Evolutionary conservation across 768 basidiomycete species (phyloP).

Genomic region (Lanmaoa pseudosensibilis): DNA sequence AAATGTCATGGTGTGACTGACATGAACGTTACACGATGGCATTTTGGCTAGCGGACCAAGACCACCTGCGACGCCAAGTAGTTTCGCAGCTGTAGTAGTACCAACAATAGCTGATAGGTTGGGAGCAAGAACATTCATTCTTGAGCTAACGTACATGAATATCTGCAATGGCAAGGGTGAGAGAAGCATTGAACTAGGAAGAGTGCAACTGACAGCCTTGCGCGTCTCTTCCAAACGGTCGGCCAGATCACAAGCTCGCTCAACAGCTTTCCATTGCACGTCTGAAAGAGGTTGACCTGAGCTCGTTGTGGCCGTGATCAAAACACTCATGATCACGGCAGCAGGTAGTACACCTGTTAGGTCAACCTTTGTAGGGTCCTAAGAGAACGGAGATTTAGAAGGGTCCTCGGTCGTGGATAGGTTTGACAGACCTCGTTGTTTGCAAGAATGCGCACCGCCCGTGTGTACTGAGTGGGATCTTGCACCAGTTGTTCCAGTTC

Average conservation of each 20-base stretch:
- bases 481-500: slow-evolving; percentile 94
- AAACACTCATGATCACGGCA: slow-evolving; percentile 93
- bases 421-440: slow-evolving; percentile 65
- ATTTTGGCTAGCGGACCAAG: slow-evolving; percentile 88
- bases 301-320: slow-evolving; percentile 92
- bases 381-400: slow-evolving; percentile 5
- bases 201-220: slow-evolving; percentile 59
- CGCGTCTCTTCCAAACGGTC: slow-evolving; percentile 86
- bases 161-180: slow-evolving; percentile 53
- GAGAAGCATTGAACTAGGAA: neutral
- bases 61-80: slow-evolving; percentile 96
- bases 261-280: slow-evolving; percentile 75
- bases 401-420: neutral
- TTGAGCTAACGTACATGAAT: slow-evolving; percentile 98
- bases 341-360: slow-evolving; percentile 78
- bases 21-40: slow-evolving; percentile 94
- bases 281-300: slow-evolving; percentile 71
- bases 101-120: slow-evolving; percentile 99
- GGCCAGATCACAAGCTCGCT: slow-evolving; percentile 85
- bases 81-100: slow-evolving; percentile 96
- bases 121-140: slow-evolving; percentile 98
- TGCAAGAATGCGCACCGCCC: slow-evolving; percentile 82
- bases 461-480: slow-evolving; percentile 90
- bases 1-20: slow-evolving; percentile 39
- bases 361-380: slow-evolving; percentile 88